Evolutionary conservation across 1,284 basidiomycete species (phyloP).

Genomic region (Flammula alnicola): DNA sequence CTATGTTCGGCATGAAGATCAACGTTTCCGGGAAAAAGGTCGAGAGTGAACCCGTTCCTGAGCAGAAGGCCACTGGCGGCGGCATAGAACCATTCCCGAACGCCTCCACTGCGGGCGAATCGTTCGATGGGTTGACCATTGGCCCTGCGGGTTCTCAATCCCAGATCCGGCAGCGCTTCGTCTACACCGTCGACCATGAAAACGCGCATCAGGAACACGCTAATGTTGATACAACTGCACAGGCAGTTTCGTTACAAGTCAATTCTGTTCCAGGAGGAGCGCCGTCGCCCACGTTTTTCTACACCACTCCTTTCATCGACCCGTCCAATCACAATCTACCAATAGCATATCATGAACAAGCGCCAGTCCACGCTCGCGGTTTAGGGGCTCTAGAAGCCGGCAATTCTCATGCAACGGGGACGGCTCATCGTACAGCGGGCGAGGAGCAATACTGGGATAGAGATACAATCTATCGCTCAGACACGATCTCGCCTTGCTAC

Average conservation of each 20-base stretch:
- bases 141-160: slow-evolving; percentile 35
- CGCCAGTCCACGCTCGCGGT: not conserved
- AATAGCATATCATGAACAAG: not conserved
- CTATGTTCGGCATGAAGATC: slow-evolving; percentile 48
- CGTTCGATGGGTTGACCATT: slow-evolving; percentile 23
- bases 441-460: slow-evolving; percentile 20
- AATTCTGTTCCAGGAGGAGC: slow-evolving; percentile 17
- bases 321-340: slow-evolving; percentile 1
- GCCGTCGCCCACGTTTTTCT: slow-evolving; percentile 44
- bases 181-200: slow-evolving; percentile 23
- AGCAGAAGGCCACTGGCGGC: no score
- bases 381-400: not conserved
- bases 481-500: slow-evolving; percentile 22
- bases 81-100: slow-evolving; percentile 11
- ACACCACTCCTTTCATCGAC: slow-evolving; percentile 35
- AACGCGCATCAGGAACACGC: not conserved
- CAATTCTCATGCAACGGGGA: not conserved
- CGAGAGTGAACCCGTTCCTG: not conserved
- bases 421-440: not conserved
- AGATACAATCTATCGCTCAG: slow-evolving; percentile 17
- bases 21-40: slow-evolving; percentile 9
- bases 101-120: slow-evolving; percentile 12
- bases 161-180: slow-evolving; percentile 36
- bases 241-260: slow-evolving; percentile 13
- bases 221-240: slow-evolving; percentile 12